Base-by-base conservation (phyloP, 2,329 filamentous ascomycete species). In the Zasmidium angulare region DNA sequence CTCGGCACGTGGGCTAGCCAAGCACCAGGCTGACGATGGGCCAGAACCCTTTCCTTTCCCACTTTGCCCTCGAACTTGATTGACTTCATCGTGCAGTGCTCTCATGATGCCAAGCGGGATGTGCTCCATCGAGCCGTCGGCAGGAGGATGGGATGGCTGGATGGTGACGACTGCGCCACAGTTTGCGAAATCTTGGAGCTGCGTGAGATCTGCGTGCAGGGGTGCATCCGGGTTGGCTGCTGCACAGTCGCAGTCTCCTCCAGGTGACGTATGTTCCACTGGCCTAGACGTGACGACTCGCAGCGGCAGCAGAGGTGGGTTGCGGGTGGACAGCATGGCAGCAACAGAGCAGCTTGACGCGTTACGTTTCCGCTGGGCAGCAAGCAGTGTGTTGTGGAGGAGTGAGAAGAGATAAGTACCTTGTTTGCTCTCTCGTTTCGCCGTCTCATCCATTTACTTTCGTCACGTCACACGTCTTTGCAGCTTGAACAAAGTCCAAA, bases 161-260 rank as follows among this genome's bases (percentile, higher is more conserved):
- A n/a, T n/a, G n/a, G n/a, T n/a, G n/a, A 21, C 19, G 40, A n/a
- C 53, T 48, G 53, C 53, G 43, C 53, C 53, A 55, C 53, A 55
- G 22, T 2, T 22, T 20, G 14, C 17, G 12, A 43, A 43, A 43
- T 17, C 36, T 43, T 43, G 36, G 36, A 43, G 36, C 7, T 17
- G 36, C 6, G 36, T 43, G 36, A 31, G 53, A 55, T 55, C 53
- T 55, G 40, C 46, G 46, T 14, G 24, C 53, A 55, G 23, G 53
- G 53, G 40, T 29, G n/a, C 40, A 36, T 48, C 46, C 53, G 43
- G 53, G 43, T 55, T 54, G 22, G 20, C 7, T 48, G 43, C 26
- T 12, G 23, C 22, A 21, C 43, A 55, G 46, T 46, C 23, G 26
- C 47, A 23, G 40, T 55, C 46, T 20, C 53, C 29, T 55, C 21